Percentiles rank a stretch among this genome's conserved stretches.
Conservation (phyloP, 2,329 filamentous ascomycete species). For the Sporothrix euskadiensis region DNA sequence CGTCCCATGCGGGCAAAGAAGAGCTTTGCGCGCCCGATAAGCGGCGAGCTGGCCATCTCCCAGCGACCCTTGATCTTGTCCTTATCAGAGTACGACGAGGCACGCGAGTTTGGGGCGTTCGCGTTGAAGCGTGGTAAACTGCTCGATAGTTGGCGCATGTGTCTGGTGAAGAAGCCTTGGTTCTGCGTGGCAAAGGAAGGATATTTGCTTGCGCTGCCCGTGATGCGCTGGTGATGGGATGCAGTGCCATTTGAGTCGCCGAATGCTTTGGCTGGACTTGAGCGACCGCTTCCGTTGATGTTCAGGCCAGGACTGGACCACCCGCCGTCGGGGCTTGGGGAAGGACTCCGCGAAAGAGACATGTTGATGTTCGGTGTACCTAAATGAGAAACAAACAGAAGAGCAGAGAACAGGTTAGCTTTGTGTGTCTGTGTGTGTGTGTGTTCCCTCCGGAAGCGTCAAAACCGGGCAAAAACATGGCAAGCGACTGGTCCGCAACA, state of each 20-base stretch:
- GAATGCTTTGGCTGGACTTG: constrained; percentile 65
- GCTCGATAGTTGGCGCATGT: constrained; percentile 77
- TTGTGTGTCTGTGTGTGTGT: background rate
- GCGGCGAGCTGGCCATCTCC: constrained; percentile 49
- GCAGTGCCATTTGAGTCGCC: constrained; percentile 63
- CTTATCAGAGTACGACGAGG: constrained; percentile 66
- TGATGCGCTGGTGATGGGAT: constrained; percentile 66
- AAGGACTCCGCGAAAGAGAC: constrained; percentile 86
- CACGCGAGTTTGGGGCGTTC: constrained; percentile 28
- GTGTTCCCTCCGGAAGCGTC: constrained; percentile 7
- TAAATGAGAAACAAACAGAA: constrained; percentile 36
- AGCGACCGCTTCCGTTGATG: constrained; percentile 27
- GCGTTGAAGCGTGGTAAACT: constrained; percentile 72
- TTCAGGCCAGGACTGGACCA: constrained; percentile 63
- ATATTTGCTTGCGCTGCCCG: constrained; percentile 70
- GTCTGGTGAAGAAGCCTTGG: constrained; percentile 82
- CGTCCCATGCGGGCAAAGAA: constrained; percentile 58
- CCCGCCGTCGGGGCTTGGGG: constrained; percentile 77
- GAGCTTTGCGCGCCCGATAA: constrained; percentile 50
- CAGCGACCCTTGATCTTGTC: constrained; percentile 69
- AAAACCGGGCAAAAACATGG: constrained; percentile 2
- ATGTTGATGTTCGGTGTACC: constrained; percentile 63
- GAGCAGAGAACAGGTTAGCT: background rate
- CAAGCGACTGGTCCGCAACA: background rate
- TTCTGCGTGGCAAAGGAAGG: constrained; percentile 78